Evolutionary conservation across 2,329 filamentous ascomycete genomes (phyloP).

Genomic region (Epichloe hybrida): DNA sequence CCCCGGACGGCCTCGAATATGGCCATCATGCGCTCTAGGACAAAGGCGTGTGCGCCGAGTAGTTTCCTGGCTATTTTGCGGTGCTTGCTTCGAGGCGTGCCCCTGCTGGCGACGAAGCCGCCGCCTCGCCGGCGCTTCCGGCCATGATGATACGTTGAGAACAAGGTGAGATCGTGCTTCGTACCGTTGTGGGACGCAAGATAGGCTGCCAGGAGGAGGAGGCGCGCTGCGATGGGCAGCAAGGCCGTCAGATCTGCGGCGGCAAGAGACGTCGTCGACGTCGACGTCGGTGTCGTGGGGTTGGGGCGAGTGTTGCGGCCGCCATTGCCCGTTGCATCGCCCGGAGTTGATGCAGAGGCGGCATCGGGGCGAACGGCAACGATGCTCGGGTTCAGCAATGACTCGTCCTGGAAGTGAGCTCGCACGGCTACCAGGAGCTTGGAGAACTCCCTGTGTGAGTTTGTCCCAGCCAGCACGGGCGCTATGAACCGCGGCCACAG

Average conservation of each 20-base stretch:
- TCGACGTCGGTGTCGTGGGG: not conserved
- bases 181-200: slow-evolving; percentile 69
- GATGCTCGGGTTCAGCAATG: slow-evolving; percentile 53
- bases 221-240: slow-evolving; percentile 59
- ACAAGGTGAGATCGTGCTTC: slow-evolving; percentile 57
- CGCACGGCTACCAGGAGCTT: slow-evolving; percentile 63
- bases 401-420: slow-evolving; percentile 58
- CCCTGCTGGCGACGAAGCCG: slow-evolving; percentile 21
- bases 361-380: slow-evolving; percentile 20
- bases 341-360: not conserved
- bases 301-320: not conserved
- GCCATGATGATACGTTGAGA: slow-evolving; percentile 55
- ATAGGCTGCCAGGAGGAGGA: slow-evolving; percentile 65
- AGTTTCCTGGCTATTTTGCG: slow-evolving; percentile 66
- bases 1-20: slow-evolving; percentile 56
- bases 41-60: slow-evolving; percentile 63
- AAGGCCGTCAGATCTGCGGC: slow-evolving; percentile 36
- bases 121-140: slow-evolving; percentile 37
- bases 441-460: slow-evolving; percentile 67
- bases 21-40: slow-evolving; percentile 64
- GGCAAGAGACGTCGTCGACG: not conserved
- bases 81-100: slow-evolving; percentile 33
- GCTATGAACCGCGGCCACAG: slow-evolving; percentile 79
- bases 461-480: slow-evolving; percentile 62
- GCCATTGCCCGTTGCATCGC: not conserved